These are phyloP conservation scores for Fagopyrum homotropicum DNA, from an alignment of 148 eudicot genomes.

Conservation along the genomic window DNA sequence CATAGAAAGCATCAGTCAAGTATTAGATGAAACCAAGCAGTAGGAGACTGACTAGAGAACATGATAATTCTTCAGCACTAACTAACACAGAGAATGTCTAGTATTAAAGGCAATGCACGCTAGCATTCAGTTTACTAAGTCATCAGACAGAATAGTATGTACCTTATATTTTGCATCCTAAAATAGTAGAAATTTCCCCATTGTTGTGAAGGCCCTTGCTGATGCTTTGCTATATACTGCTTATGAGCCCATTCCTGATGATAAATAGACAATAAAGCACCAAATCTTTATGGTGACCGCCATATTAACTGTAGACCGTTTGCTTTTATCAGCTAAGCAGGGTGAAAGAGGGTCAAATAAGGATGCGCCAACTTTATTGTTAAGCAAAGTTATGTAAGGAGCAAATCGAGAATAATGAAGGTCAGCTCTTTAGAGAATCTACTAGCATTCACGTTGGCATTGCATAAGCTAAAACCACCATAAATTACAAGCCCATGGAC, in stretches of 20 bases:
- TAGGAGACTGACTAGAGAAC: not conserved
- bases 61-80: not conserved
- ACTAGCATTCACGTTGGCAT: not conserved
- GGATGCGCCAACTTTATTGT: not conserved
- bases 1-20: too few species aligned
- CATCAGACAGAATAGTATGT: not conserved
- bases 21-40: too few species aligned
- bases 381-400: not conserved
- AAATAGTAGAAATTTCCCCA: conserved; percentile 99
- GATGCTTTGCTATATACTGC: conserved; percentile 85
- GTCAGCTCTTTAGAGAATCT: not conserved
- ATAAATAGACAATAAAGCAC: not conserved
- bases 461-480: not conserved
- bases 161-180: conserved; percentile 96
- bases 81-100: not conserved
- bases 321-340: not conserved
- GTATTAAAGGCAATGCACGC: not conserved
- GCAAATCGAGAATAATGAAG: not conserved
- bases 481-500: not conserved
- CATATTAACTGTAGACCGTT: not conserved
- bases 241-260: conserved; percentile 95
- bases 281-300: not conserved
- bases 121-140: not conserved
- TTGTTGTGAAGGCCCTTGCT: conserved; percentile 96
- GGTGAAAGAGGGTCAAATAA: not conserved